Conservation (phyloP, 139 green algal species). For the Coccomyxa sp. region DNA sequence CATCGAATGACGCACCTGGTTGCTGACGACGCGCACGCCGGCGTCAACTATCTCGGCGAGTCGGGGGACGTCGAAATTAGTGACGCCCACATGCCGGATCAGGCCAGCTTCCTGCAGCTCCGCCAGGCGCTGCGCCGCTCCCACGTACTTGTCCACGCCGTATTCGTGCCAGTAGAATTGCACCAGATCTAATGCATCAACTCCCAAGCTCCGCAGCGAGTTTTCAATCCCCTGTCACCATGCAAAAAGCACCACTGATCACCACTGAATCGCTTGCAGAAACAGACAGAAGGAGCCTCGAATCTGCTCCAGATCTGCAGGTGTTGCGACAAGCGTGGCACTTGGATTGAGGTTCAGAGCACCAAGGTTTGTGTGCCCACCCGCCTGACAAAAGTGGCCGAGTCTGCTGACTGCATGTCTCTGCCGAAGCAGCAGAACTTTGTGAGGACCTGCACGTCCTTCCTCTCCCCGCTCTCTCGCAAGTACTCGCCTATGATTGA, state of each 20-base stretch:
- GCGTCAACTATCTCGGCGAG: conserved; percentile 64
- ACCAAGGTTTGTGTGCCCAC: not conserved
- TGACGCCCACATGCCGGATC: conserved; percentile 66
- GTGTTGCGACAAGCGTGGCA: too few relatives aligned
- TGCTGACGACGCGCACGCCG: conserved; percentile 58
- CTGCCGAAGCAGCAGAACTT: conserved; percentile 80
- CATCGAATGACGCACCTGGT: conserved; percentile 43
- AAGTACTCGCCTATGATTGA: conserved; percentile 62
- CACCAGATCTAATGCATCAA: conserved; percentile 41
- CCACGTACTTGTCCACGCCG: conserved; percentile 46
- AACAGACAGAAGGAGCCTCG: too few relatives aligned
- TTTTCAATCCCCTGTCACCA: conserved; percentile 23
- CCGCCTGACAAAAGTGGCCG: not conserved
- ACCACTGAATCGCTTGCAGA: too few relatives aligned
- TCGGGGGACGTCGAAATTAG: conserved; percentile 80
- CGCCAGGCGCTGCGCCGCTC: conserved; percentile 56
- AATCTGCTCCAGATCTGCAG: too few relatives aligned
- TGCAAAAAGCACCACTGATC: conserved; percentile 13
- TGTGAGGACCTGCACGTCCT: conserved; percentile 57
- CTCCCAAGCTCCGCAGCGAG: conserved; percentile 29
- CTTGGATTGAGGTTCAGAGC: too few relatives aligned
- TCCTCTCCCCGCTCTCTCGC: not conserved
- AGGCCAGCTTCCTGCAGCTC: conserved; percentile 47
- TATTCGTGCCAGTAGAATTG: conserved; percentile 58
- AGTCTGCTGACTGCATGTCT: conserved; percentile 19